Evolutionary conservation across 2,329 filamentous ascomycete species (phyloP).

Genomic region (Fusarium irregulare): DNA sequence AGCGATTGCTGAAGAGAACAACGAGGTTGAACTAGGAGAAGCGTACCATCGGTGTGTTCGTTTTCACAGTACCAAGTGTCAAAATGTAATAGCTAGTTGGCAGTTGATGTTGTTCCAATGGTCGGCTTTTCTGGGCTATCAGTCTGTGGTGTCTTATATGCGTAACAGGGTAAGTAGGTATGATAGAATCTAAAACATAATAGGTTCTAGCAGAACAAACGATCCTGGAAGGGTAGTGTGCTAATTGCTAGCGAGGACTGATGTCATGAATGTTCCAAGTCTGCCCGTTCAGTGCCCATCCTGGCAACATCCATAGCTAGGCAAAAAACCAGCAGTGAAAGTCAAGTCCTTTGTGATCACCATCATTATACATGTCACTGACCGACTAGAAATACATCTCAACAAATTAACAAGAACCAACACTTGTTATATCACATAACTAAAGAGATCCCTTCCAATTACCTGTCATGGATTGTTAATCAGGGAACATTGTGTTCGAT

Average conservation of each 20-base stretch:
- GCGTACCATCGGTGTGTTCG: constrained; percentile 21
- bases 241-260: constrained; percentile 1
- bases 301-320: not conserved
- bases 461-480: not conserved
- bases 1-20: constrained; percentile 1
- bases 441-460: not conserved
- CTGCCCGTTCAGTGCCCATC: not conserved
- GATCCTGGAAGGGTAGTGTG: not conserved
- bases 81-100: not conserved
- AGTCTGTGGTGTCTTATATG: not conserved
- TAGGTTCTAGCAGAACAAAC: not conserved
- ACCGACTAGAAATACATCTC: no score
- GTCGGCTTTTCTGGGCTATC: not conserved
- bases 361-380: no score
- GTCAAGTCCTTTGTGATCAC: not conserved
- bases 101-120: not conserved
- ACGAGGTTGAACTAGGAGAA: no score
- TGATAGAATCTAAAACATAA: not conserved
- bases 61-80: not conserved
- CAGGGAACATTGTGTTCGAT: not conserved
- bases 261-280: constrained; percentile 24
- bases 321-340: not conserved
- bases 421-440: not conserved
- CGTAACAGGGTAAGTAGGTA: not conserved
- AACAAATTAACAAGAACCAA: no score